Conservation (phyloP, 129 eudicot genomes). For the Helichrysum umbraculigerum region DNA sequence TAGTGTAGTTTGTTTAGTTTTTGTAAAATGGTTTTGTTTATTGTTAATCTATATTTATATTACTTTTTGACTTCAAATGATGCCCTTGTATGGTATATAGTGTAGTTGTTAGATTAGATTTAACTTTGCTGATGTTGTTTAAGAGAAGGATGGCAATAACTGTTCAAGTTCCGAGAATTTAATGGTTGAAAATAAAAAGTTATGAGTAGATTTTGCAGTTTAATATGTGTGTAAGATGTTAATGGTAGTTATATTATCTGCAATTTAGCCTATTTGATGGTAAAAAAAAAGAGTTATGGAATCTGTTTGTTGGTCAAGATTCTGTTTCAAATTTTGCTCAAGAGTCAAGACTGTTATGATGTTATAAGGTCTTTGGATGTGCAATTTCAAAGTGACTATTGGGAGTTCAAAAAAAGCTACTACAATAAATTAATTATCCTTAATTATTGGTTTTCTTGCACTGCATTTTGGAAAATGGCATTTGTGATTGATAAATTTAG, state of each 20-base stretch:
- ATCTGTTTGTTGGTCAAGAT: background rate
- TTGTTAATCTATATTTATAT: background rate
- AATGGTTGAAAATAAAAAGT: slow-evolving; percentile 12
- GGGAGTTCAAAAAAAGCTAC: background rate
- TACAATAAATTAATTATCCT: background rate
- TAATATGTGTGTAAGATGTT: slow-evolving; percentile 13
- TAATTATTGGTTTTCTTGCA: background rate
- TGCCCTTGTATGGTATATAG: slow-evolving; percentile 32
- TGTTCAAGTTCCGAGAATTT: background rate
- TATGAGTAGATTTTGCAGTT: background rate
- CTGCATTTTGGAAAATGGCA: no score
- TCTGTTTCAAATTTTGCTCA: slow-evolving; percentile 9
- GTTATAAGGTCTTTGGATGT: slow-evolving; percentile 1
- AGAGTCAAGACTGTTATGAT: no score
- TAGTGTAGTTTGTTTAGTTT: slow-evolving; percentile 23
- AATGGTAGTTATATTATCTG: background rate
- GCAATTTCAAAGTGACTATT: background rate
- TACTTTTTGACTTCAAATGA: slow-evolving; percentile 29
- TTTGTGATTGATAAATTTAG: background rate
- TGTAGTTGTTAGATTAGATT: slow-evolving; percentile 26
- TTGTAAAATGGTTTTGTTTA: slow-evolving; percentile 37
- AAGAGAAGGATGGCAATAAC: slow-evolving; percentile 10
- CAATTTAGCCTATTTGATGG: background rate
- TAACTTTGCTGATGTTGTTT: slow-evolving; percentile 25
- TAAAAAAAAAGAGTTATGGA: background rate